Evolutionary conservation across 2,329 filamentous ascomycete genomes (phyloP).

Genomic region (Fusarium robinianum): DNA sequence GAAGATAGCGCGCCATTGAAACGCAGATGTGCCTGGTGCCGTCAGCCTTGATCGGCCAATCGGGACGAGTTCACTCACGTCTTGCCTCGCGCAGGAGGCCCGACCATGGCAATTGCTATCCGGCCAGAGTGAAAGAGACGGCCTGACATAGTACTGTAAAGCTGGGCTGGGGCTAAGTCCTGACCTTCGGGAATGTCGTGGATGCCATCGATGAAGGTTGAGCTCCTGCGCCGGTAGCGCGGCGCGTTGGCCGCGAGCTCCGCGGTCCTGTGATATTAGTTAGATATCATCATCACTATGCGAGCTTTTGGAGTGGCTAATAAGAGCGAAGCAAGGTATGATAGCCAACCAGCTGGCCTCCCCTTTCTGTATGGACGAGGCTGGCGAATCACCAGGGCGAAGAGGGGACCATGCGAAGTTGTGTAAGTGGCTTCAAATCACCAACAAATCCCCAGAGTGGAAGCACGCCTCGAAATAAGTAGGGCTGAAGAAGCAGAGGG

Average conservation of each 20-base stretch:
- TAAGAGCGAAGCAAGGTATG: too few relatives aligned
- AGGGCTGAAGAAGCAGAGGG: not conserved
- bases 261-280: slow-evolving; percentile 66
- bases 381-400: too few relatives aligned
- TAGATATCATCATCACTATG: slow-evolving; percentile 1
- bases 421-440: too few relatives aligned
- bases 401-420: too few relatives aligned
- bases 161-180: slow-evolving; percentile 88
- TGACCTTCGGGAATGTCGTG: slow-evolving; percentile 85
- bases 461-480: too few relatives aligned
- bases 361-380: too few relatives aligned
- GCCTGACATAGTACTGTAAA: slow-evolving; percentile 98
- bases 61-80: slow-evolving; percentile 63
- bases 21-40: slow-evolving; percentile 82
- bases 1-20: slow-evolving; percentile 88
- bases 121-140: slow-evolving; percentile 95
- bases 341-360: too few relatives aligned
- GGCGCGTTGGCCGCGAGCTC: slow-evolving; percentile 91
- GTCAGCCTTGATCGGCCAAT: slow-evolving; percentile 20
- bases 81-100: slow-evolving; percentile 91
- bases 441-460: too few relatives aligned
- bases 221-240: slow-evolving; percentile 88
- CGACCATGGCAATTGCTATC: slow-evolving; percentile 97
- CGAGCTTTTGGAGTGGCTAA: not conserved
- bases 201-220: slow-evolving; percentile 95